These are phyloP conservation scores for Phytomonas francai DNA, from an alignment of 208 protist species.

Conservation along the genomic window DNA sequence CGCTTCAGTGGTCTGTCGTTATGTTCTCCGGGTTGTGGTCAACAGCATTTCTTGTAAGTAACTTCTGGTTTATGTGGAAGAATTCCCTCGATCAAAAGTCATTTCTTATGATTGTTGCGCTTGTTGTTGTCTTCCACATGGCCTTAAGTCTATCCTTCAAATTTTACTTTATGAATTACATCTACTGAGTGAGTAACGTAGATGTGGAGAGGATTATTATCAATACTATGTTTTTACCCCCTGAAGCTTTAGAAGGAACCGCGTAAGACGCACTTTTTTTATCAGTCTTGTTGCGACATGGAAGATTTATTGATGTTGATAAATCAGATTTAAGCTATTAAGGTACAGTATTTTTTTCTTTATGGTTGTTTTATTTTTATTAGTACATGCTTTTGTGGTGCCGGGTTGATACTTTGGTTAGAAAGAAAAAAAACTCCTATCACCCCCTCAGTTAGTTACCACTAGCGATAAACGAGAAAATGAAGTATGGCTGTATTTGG, in stretches of 20 bases:
- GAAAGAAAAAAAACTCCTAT: background rate
- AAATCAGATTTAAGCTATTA: background rate
- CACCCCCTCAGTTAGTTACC: background rate
- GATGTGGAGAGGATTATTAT: background rate
- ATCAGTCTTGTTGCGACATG: background rate
- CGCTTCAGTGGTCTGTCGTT: conserved; percentile 68
- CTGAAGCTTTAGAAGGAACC: background rate
- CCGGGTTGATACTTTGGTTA: background rate
- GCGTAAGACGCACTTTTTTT: background rate
- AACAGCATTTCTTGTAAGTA: conserved; percentile 58
- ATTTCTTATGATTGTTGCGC: conserved; percentile 53
- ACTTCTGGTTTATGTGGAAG: conserved; percentile 81
- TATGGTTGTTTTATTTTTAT: conserved; percentile 6
- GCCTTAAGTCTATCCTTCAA: conserved; percentile 76
- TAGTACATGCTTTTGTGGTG: background rate
- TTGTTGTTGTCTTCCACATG: conserved; percentile 62
- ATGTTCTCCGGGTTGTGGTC: conserved; percentile 68
- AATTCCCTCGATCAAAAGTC: conserved; percentile 44
- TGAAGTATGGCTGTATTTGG: background rate
- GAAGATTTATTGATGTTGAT: background rate
- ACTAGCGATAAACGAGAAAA: background rate
- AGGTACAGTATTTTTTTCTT: background rate
- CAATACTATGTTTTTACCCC: conserved; percentile 1
- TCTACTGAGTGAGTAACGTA: conserved; percentile 18
- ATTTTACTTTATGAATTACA: conserved; percentile 87